A percentile compares a stretch with the other conserved stretches of the same genome.
These are phyloP conservation scores for Podila verticillata DNA, from an alignment of 192 early-diverging fungal genomes.

Conservation along the genomic window DNA sequence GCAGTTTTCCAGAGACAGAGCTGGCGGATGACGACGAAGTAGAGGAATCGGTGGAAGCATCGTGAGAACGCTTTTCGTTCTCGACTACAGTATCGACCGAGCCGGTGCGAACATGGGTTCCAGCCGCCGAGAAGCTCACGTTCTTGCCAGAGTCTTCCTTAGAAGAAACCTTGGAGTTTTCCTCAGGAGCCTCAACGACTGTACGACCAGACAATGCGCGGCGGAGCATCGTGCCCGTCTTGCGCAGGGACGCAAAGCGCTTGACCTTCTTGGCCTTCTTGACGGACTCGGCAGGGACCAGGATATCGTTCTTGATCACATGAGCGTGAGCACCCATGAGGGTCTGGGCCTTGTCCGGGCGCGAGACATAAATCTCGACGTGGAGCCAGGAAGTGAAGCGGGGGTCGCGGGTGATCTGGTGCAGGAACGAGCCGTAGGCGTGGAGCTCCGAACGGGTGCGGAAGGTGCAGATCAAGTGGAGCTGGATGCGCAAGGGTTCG, in stretches of 20 bases:
- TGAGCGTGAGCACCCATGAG: conserved; percentile 41
- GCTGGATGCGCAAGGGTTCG: conserved; percentile 28
- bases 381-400: conserved; percentile 46
- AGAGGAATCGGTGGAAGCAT: neutral
- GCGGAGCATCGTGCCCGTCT: conserved; percentile 37
- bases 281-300: conserved; percentile 25
- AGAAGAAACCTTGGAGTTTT: neutral
- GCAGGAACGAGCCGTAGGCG: conserved; percentile 49
- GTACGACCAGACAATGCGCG: conserved; percentile 42
- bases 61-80: neutral
- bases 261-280: conserved; percentile 6
- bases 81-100: conserved; percentile 7
- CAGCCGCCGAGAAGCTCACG: neutral
- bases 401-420: conserved; percentile 47
- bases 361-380: conserved; percentile 47
- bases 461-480: conserved; percentile 50
- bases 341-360: conserved; percentile 35
- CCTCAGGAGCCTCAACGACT: neutral
- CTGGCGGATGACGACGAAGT: too few species aligned
- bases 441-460: conserved; percentile 43
- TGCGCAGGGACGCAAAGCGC: conserved; percentile 25
- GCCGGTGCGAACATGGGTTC: neutral
- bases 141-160: neutral
- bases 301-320: conserved; percentile 49
- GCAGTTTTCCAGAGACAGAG: too few species aligned